phyloP scores from a whole-genome alignment of 495 filamentous ascomycete species.

The Neurospora cerealis region DNA sequence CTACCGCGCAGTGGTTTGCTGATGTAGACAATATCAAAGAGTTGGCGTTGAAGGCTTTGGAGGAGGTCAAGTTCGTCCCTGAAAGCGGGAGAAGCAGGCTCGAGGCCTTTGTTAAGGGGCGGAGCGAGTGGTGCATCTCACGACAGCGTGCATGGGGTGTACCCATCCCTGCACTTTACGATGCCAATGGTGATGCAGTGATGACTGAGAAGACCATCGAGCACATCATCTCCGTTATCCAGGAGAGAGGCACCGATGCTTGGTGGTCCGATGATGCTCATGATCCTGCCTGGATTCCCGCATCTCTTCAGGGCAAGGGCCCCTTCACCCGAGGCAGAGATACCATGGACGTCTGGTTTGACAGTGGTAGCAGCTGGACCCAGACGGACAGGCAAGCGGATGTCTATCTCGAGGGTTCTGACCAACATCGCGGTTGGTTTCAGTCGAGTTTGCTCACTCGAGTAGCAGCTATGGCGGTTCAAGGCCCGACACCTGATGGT shows the following conservation, averaged over 20 bases:
- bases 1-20: slow-evolving; percentile 96
- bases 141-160: slow-evolving; percentile 94
- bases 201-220: slow-evolving; percentile 69
- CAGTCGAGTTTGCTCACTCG: slow-evolving; percentile 95
- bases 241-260: slow-evolving; percentile 68
- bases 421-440: slow-evolving; percentile 98
- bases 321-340: slow-evolving; percentile 72
- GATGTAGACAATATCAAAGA: slow-evolving; percentile 75
- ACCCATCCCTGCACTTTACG: slow-evolving; percentile 86
- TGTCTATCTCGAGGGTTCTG: slow-evolving; percentile 85
- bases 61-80: slow-evolving; percentile 70
- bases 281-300: slow-evolving; percentile 64
- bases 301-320: slow-evolving; percentile 34
- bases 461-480: slow-evolving; percentile 35
- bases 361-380: slow-evolving; percentile 94
- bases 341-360: slow-evolving; percentile 99
- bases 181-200: slow-evolving; percentile 57
- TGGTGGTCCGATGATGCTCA: slow-evolving; percentile 83
- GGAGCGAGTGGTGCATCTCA: slow-evolving; percentile 98
- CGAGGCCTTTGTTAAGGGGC: slow-evolving; percentile 71
- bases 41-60: slow-evolving; percentile 54
- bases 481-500: slow-evolving; percentile 4
- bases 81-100: slow-evolving; percentile 59
- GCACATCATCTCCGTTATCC: slow-evolving; percentile 74
- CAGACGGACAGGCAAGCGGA: slow-evolving; percentile 56